These are phyloP conservation scores for Pleurotus sapidus DNA, from an alignment of 768 basidiomycete species.

Conservation along the genomic window DNA sequence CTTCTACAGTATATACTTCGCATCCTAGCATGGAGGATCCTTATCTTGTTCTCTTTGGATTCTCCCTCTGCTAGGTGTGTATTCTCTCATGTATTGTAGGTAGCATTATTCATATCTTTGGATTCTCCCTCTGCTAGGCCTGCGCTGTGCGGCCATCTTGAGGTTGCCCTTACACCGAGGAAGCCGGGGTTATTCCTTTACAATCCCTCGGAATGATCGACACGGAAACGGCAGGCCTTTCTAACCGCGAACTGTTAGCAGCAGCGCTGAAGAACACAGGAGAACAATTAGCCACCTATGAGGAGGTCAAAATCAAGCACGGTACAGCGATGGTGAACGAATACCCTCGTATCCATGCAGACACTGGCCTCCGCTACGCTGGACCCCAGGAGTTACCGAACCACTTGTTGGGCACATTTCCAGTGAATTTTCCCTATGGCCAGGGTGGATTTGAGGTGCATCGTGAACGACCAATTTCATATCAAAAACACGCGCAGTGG, in stretches of 20 bases:
- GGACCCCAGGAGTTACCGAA: constrained; percentile 19
- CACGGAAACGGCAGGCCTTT: constrained; percentile 11
- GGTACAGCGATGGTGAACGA: constrained; percentile 26
- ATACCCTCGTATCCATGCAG: constrained; percentile 14
- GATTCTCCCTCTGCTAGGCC: too few species aligned
- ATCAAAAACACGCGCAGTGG: constrained; percentile 26
- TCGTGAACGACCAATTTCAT: constrained; percentile 14
- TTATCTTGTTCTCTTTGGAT: too few species aligned
- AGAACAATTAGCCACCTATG: not conserved
- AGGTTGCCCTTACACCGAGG: too few species aligned
- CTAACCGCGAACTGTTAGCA: constrained; percentile 16
- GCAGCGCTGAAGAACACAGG: constrained; percentile 6
- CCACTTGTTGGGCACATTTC: constrained; percentile 27
- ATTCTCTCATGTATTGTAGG: too few species aligned
- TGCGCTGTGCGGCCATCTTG: too few species aligned
- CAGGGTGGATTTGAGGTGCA: constrained; percentile 27
- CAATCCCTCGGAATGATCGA: constrained; percentile 21
- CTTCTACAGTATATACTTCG: too few species aligned
- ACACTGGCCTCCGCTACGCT: constrained; percentile 15
- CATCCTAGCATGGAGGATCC: too few species aligned
- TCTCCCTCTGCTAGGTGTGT: too few species aligned
- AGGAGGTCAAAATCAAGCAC: not conserved
- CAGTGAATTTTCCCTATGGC: constrained; percentile 32
- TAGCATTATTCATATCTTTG: too few species aligned
- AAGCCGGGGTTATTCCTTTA: constrained; percentile 20